Evolutionary conservation across 169 alveolate genomes (phyloP), one percentile per base, ranked within the genome.

Genomic region (Babesia ovis): DNA sequence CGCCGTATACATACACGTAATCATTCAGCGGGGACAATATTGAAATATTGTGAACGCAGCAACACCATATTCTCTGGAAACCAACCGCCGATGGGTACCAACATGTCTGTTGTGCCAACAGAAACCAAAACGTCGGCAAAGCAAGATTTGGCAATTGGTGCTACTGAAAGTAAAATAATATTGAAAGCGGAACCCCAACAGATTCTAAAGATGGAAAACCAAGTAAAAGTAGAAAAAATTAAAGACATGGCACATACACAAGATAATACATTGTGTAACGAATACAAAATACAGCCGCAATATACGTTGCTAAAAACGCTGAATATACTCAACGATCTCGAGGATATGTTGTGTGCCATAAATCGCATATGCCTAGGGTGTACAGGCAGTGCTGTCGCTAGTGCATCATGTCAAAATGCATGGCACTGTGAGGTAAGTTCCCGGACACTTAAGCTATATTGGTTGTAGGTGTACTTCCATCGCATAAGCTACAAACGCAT

Each of bases 321-420:
- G 39, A 41, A 55, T 27, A 79, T 57, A 48, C 29, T 83, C 34
- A 73, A 35, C 61, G 69, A 37, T 27, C 76, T 70, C 5, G 84
- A 83, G 54, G 56, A 41, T 23, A 68, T 43, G 53, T n/a, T 83
- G 0, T 59, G 57, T n/a, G 75, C 68, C 25, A 35, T 83, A 12
- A 55, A 83, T 62, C 56, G 53, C 57, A 74, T 83, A 20, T 83
- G 90, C 42, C 73, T 61, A 22, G 50, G 25, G 31, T 83, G 90
- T 66, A 77, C 90, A 3, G 76, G 69, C 48, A 57, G 84, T 20
- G 80, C 81, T 48, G 73, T 68, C 59, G 76, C 61, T 37, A 83
- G 83, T 27, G 48, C 68, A 41, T 75, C 82, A n/a, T 83, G 90
- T 45, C 77, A 73, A n/a, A 75, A 83, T 50, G 85, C 90, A 27